Conservation (phyloP, 106 monocot genomes). For the Xerophyta viscosa region DNA sequence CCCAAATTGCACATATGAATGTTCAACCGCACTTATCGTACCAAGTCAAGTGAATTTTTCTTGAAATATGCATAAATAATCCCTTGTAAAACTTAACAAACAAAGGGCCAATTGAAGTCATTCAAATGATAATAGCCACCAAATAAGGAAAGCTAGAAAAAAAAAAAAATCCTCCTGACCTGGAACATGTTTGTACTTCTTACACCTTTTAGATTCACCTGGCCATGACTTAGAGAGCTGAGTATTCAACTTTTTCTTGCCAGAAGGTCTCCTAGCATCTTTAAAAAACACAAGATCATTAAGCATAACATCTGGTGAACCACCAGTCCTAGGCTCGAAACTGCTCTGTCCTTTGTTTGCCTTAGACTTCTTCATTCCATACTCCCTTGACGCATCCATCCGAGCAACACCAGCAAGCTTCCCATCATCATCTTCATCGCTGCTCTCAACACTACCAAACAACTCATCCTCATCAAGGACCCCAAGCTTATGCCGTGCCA, state of each 20-base stretch:
- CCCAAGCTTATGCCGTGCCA: constrained; percentile 25
- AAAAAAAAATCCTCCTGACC: constrained; percentile 22
- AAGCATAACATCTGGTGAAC: constrained; percentile 17
- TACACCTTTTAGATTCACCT: constrained; percentile 34
- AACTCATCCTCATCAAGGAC: constrained; percentile 17
- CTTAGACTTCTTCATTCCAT: constrained; percentile 60
- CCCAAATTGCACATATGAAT: no score
- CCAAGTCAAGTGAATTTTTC: no score
- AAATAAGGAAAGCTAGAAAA: no score
- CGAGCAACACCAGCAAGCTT: constrained; percentile 41
- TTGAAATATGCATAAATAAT: no score
- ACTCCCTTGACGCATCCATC: constrained; percentile 63
- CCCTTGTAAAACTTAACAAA: no score
- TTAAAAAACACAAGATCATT: constrained; percentile 49
- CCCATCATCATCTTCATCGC: constrained; percentile 6
- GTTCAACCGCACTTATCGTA: no score
- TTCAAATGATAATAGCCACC: no score
- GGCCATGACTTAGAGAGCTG: constrained; percentile 82
- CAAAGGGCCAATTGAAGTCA: no score
- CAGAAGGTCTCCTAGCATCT: constrained; percentile 32
- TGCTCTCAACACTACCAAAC: constrained; percentile 11
- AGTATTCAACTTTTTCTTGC: constrained; percentile 21
- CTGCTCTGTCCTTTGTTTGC: constrained; percentile 23
- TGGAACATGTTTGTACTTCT: constrained; percentile 30
- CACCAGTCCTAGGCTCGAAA: background rate